Evolutionary conservation across 2,329 filamentous ascomycete species (phyloP).

Genomic region (Bipolaris sorokiniana): DNA sequence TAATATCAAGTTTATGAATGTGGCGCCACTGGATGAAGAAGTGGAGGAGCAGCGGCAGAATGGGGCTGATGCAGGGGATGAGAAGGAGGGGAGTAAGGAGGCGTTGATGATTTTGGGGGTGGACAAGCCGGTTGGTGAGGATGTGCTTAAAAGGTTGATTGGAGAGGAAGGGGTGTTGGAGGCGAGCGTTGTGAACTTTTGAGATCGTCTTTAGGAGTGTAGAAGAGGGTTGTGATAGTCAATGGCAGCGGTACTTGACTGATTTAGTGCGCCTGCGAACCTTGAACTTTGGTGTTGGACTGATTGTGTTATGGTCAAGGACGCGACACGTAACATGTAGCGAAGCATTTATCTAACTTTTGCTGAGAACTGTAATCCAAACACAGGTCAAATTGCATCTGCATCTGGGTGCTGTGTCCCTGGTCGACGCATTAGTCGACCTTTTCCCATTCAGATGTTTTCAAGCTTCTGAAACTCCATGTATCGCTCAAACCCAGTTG

Average conservation of each 20-base stretch:
- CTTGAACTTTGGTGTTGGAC: not conserved
- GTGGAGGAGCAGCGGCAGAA: slow-evolving; percentile 34
- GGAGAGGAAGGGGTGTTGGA: slow-evolving; percentile 59
- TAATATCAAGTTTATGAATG: slow-evolving; percentile 83
- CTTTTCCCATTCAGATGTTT: not conserved
- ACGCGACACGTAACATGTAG: too few species aligned
- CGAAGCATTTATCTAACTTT: too few species aligned
- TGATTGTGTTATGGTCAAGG: too few species aligned
- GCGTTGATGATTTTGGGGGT: slow-evolving; percentile 84
- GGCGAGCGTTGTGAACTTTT: slow-evolving; percentile 58
- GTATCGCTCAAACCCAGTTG: not conserved
- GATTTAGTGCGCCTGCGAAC: not conserved
- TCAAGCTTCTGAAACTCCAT: not conserved
- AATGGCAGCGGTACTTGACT: not conserved
- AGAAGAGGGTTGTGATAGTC: not conserved
- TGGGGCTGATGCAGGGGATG: slow-evolving; percentile 12
- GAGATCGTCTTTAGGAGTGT: not conserved
- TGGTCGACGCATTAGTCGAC: too few species aligned
- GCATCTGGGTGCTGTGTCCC: too few species aligned
- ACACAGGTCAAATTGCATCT: too few species aligned
- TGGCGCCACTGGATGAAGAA: slow-evolving; percentile 62
- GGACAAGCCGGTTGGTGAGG: slow-evolving; percentile 66
- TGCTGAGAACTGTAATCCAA: too few species aligned
- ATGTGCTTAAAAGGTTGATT: slow-evolving; percentile 59
- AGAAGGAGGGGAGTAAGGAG: slow-evolving; percentile 59